Conservation (phyloP, 495 filamentous ascomycete species). For the Aspergillus sclerotioniger region DNA sequence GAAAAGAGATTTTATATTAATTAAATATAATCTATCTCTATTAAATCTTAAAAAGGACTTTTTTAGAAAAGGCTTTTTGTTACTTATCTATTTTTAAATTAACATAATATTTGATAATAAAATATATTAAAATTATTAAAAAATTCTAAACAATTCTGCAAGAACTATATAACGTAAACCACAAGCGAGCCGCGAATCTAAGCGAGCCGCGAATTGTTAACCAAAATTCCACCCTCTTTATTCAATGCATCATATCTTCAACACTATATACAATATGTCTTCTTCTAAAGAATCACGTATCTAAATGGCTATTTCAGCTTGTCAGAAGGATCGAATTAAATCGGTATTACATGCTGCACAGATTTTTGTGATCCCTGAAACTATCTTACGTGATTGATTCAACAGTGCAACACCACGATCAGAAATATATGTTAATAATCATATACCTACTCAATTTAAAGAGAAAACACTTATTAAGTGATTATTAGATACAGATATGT, state of each 20-base stretch:
- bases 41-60: too few species aligned
- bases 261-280: too few species aligned
- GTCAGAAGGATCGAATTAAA: constrained; percentile 6
- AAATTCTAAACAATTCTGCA: neutral
- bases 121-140: too few species aligned
- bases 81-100: too few species aligned
- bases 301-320: neutral
- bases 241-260: too few species aligned
- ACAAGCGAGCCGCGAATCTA: too few species aligned
- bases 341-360: neutral
- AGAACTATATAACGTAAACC: neutral
- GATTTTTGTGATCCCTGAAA: constrained; percentile 2
- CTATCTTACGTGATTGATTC: constrained; percentile 1
- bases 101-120: too few species aligned
- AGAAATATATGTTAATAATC: constrained; percentile 12
- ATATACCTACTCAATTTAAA: constrained; percentile 14
- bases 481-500: too few species aligned
- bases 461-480: constrained; percentile 8
- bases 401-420: constrained; percentile 1
- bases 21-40: neutral
- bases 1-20: neutral
- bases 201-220: too few species aligned
- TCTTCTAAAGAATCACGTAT: too few species aligned
- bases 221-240: too few species aligned
- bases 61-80: too few species aligned